Evolutionary conservation across 495 filamentous ascomycete species (phyloP).

Genomic region (Neohortaea acidophila): DNA sequence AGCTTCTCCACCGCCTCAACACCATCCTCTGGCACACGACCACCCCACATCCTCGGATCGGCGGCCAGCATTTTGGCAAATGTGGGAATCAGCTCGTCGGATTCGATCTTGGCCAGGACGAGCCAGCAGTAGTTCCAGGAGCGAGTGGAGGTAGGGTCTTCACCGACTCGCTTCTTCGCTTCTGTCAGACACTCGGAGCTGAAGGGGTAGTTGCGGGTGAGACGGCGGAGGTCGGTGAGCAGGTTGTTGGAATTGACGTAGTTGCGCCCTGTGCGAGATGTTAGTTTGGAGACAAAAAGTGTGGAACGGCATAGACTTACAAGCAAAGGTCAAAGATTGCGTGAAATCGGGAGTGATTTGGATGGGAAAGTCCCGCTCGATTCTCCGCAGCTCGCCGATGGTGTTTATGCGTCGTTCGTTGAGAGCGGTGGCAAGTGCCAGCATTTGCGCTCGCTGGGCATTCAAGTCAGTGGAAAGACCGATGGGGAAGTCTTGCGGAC

Average conservation of each 20-base stretch:
- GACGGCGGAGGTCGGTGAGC: constrained; percentile 51
- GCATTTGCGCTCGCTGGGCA: constrained; percentile 36
- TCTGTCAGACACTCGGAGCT: constrained; percentile 49
- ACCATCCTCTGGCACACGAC: constrained; percentile 36
- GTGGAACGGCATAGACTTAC: constrained; percentile 20
- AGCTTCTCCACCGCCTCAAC: constrained; percentile 44
- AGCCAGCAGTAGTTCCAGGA: constrained; percentile 73
- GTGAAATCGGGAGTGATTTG: constrained; percentile 41
- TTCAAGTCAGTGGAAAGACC: no score
- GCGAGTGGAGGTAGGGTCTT: constrained; percentile 47
- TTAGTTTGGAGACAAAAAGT: constrained; percentile 5
- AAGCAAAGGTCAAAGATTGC: constrained; percentile 54
- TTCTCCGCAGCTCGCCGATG: constrained; percentile 55
- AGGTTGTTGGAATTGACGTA: constrained; percentile 62
- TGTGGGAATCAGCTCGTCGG: constrained; percentile 45
- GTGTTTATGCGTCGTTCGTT: constrained; percentile 55
- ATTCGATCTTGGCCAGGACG: constrained; percentile 49
- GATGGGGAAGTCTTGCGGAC: no score
- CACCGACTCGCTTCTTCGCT: constrained; percentile 48
- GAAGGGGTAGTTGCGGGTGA: constrained; percentile 59
- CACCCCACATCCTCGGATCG: constrained; percentile 61
- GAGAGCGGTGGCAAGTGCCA: constrained; percentile 37
- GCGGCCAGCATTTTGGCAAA: constrained; percentile 45
- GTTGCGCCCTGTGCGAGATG: constrained; percentile 32
- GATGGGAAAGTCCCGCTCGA: constrained; percentile 48